Base-by-base conservation (phyloP, 2,329 filamentous ascomycete species). In the Hypoxylon sp. region DNA sequence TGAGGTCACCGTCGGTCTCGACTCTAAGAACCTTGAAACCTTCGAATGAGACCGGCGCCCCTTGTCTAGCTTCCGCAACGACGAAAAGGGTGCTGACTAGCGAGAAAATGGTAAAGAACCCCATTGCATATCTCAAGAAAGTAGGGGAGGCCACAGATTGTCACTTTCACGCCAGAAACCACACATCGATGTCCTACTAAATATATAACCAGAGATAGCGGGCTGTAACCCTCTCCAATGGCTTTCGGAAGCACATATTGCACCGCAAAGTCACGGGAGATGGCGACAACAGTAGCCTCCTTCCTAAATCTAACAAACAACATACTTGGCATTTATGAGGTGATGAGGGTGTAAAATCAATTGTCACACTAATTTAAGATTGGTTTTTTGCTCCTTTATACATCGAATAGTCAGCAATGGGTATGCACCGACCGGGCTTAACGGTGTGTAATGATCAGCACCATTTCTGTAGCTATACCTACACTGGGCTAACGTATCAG, bases 11-110 rank as follows among this genome's bases (percentile, higher is more conserved):
- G 5, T 50, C 41, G 1, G 64, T 41, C 7, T 60, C 44, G 19
- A 72, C 57, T 15, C 64, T 65, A 48, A 66, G 69, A 16, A 71
- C 61, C 36, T 66, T 67, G 35, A 71, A 71, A 17, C 68, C 67
- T 29, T 69, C 63, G 41, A 70, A 72, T 38, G 51, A 63, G 37
- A 64, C 48, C 29, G 56, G 60, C n/a, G 27, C 37, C 4, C 17
- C 30, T 15, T 12, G 36, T 13, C 13, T 47, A 6, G 40, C 25
- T 4, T 29, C 40, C 29, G 35, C 25, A 16, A 32, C 29, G 13
- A 36, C 21, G n/a, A 30, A 16, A 2, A 53, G 38, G 17, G 20
- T 13, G 13, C 41, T 27, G 37, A 41, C 12, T n/a, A 57, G 35
- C 32, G 47, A 51, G 46, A 59, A 15, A 50, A 51, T 12, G 19